Base-by-base conservation (phyloP, 768 basidiomycete genomes). In the Russula compacta region DNA sequence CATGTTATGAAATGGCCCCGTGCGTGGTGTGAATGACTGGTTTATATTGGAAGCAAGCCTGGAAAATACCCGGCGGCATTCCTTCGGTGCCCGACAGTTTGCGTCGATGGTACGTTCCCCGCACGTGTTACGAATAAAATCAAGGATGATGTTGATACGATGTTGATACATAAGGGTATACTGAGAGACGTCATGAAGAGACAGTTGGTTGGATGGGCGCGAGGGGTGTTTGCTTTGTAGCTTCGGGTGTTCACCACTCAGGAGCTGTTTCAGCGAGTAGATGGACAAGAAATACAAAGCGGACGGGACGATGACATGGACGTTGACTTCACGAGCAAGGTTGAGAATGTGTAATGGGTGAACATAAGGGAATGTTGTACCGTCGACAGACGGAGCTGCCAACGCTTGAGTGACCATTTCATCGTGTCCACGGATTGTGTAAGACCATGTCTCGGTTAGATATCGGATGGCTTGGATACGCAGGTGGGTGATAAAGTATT, bases 81-180 rank as follows among this genome's bases (percentile, higher is more conserved):
- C 60, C 17, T 60, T 54, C 9, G 60, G 58, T n/a, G 63, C 33
- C 15, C 64, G 58, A 67, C 80, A 81, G 5, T 66, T 58, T 9
- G 67, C 57, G 11, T 69, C 58, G 8, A 71, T 61, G 0, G 63
- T 44, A 21, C 75, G 72, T 32, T 73, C 70, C 4, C 71, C 71
- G 60, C 77, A 79, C 33, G 76, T 72, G 36, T 71, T 64, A 43
- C 79, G 79, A 11, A 80, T 71, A 64, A 84, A 84, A 43, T 78
- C 72, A 8, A 80, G 72, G 56, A 80, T 74, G 40, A 75, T 51
- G 39, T 79, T 75, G 21, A 83, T 65, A 21, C 83, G 79, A 57
- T 79, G 73, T 69, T 84, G 82, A 69, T 75, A 83, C 78, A 84
- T 79, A 42, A 82, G 74, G 4, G 79, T 79, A 66, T 83, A 84